phyloP scores from a whole-genome alignment of 352 stramenopile genomes.

The Phytophthora pisi region DNA sequence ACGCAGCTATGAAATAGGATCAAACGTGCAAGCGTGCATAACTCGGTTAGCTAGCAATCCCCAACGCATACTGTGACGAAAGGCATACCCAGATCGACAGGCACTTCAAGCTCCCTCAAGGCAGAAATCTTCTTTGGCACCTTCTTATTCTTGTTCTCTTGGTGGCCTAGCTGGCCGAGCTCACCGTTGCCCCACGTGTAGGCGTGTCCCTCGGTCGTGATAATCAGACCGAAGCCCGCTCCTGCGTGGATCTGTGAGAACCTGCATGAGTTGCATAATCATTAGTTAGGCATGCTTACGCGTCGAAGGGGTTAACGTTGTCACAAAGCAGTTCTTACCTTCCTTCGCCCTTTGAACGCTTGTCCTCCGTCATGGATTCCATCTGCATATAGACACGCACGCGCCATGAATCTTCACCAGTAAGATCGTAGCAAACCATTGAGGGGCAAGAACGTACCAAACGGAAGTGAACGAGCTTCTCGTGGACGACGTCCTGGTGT shows the following conservation, averaged over 20 bases:
- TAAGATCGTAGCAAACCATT: background rate
- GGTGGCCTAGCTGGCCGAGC: conserved; percentile 76
- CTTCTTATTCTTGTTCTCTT: conserved; percentile 90
- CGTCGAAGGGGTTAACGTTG: background rate
- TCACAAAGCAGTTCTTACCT: conserved; percentile 32
- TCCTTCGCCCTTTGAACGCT: conserved; percentile 79
- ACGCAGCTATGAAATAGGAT: conserved; percentile 39
- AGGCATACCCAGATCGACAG: conserved; percentile 60
- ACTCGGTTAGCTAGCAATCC: conserved; percentile 9
- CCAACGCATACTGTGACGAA: conserved; percentile 2
- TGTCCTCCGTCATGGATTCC: conserved; percentile 72
- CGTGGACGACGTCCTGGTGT: conserved; percentile 78
- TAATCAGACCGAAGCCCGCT: conserved; percentile 60
- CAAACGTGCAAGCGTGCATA: conserved; percentile 15
- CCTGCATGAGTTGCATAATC: conserved; percentile 24
- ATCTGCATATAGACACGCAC: conserved; percentile 42
- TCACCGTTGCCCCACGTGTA: conserved; percentile 87
- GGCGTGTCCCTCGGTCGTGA: conserved; percentile 67
- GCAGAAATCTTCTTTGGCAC: conserved; percentile 86
- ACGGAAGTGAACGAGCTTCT: conserved; percentile 80
- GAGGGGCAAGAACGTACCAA: conserved; percentile 42
- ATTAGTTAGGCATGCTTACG: background rate
- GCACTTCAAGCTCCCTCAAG: conserved; percentile 77
- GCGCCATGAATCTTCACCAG: conserved; percentile 13
- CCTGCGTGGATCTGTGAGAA: conserved; percentile 64